These are phyloP conservation scores for Diaporthe sp. DNA, from an alignment of 2,329 filamentous ascomycete species.

Conservation along the genomic window DNA sequence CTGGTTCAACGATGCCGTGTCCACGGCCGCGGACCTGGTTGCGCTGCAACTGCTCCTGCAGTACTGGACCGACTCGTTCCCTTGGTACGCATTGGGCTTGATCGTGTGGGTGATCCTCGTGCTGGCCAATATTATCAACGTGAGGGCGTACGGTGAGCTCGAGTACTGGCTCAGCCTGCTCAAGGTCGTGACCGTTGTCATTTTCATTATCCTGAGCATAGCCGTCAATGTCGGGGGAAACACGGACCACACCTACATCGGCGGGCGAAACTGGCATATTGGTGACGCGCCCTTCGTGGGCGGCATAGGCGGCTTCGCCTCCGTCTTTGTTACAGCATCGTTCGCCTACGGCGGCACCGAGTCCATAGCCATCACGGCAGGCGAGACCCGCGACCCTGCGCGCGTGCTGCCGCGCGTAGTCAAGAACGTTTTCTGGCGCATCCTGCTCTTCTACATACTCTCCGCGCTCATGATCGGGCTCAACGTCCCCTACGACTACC, in stretches of 20 bases:
- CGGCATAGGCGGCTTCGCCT: slow-evolving; percentile 75
- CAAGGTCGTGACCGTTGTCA: slow-evolving; percentile 65
- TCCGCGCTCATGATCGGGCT: slow-evolving; percentile 68
- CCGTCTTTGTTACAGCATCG: slow-evolving; percentile 72
- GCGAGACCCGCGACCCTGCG: slow-evolving; percentile 73
- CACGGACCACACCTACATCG: slow-evolving; percentile 65
- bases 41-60: slow-evolving; percentile 69
- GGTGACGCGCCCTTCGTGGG: slow-evolving; percentile 74
- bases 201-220: slow-evolving; percentile 74
- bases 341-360: slow-evolving; percentile 75
- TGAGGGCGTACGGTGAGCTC: slow-evolving; percentile 67
- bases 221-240: slow-evolving; percentile 72
- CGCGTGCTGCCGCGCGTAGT: slow-evolving; percentile 72
- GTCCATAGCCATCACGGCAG: slow-evolving; percentile 74
- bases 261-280: slow-evolving; percentile 68
- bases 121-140: slow-evolving; percentile 63
- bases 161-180: slow-evolving; percentile 70
- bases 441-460: slow-evolving; percentile 66
- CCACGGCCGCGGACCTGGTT: slow-evolving; percentile 71
- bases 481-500: slow-evolving; percentile 69
- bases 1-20: slow-evolving; percentile 76
- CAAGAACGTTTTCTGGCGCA: slow-evolving; percentile 75
- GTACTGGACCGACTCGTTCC: slow-evolving; percentile 73
- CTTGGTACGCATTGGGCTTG: slow-evolving; percentile 72
- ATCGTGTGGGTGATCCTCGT: slow-evolving; percentile 72